Evolutionary conservation across 73 alveolate genomes (phyloP), one percentile per base, ranked within the genome.

Genomic region (Stentor coeruleus): DNA sequence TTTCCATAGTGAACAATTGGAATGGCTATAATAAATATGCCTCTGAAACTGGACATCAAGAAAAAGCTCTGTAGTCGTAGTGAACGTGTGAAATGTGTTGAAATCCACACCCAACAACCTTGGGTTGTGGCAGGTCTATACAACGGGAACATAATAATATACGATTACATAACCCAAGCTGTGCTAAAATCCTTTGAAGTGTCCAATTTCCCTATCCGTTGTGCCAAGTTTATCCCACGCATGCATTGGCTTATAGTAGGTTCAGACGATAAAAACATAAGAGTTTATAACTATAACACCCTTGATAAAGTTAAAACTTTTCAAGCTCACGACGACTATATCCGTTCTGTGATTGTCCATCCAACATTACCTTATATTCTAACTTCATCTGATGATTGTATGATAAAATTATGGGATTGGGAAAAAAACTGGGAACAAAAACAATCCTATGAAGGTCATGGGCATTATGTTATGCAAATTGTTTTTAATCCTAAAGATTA

Each of bases 241-340:
- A 98, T 95, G 89, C 88, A 93, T 55, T 94, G 97, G 93, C 59
- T 89, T 14, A 85, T 90, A 20, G 90, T 87, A 0, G 97, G 93
- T 74, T 74, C 96, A 86, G 89, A 94, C 87, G 91, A 90, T 41
- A 87, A 82, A 73, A 84, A 77, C 41, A 91, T 96, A 35, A 87
- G 99, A 39, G 98, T 96, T 40, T 98, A 87, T 92, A 98, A 98
- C 92, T 98, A 98, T 91, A 96, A 97, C 86, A 98, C 99, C 36
- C 86, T 94, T 85, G 99, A 98, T 88, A 98, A 97, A 87, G 90
- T 97, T 20, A 97, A 97, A 73, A 90, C 84, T 59, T 81, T 86
- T 75, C 94, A 93, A 81, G 99, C 98, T 6, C 99, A 98, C 94
- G 87, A 93, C 31, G 99, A 98, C 86, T 98, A 95, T 88, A 98